A percentile compares a stretch with the other conserved stretches of the same genome.
Evolutionary conservation across 495 filamentous ascomycete genomes (phyloP).

Genomic region (Pyrenula massariospora): DNA sequence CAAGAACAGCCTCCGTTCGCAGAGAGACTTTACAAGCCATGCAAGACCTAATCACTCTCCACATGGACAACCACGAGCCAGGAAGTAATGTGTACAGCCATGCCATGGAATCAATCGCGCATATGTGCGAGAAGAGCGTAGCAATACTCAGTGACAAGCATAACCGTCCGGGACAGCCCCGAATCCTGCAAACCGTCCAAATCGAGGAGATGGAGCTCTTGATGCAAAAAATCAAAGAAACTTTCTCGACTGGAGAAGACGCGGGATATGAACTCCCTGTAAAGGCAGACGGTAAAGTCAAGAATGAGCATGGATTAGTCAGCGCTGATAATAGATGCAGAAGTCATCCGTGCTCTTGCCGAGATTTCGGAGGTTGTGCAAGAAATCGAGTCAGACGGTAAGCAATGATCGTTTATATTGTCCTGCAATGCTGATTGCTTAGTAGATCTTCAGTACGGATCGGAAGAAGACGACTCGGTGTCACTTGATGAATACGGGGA

Average conservation of each 20-base stretch:
- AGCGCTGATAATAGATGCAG: too few species aligned
- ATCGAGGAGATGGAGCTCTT: background rate
- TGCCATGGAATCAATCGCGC: background rate
- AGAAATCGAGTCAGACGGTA: too few species aligned
- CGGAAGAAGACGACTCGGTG: background rate
- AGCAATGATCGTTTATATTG: too few species aligned
- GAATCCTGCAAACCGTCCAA: background rate
- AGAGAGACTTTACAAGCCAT: background rate
- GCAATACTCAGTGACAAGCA: background rate
- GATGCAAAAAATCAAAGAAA: background rate
- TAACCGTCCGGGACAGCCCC: background rate
- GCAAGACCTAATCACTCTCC: background rate
- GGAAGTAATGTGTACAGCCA: background rate
- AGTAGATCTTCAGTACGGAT: background rate
- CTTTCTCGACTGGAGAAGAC: background rate
- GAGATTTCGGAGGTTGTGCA: too few species aligned
- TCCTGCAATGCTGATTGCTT: too few species aligned
- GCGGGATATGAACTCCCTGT: background rate
- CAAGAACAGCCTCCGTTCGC: background rate
- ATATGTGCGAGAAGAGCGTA: background rate
- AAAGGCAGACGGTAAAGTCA: background rate
- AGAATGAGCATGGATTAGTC: background rate
- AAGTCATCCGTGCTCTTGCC: background rate
- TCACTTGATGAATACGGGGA: background rate
- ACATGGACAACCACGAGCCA: background rate